Percentiles rank a stretch among this genome's conserved stretches.
These are phyloP conservation scores for Fraxinus albicans DNA, from an alignment of 305 asterid species.

Conservation along the genomic window DNA sequence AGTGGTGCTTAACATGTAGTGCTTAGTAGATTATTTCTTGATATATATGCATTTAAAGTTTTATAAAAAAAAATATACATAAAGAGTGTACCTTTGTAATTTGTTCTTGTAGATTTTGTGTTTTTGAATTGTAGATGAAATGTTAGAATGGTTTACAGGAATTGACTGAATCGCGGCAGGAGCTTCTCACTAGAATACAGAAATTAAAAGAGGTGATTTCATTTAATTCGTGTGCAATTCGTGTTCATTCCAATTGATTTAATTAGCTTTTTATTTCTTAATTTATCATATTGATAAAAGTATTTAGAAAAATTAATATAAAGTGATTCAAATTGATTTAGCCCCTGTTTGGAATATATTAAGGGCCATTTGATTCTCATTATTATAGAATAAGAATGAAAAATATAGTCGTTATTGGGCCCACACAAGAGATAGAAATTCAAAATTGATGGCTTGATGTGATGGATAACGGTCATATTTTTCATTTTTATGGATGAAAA, in stretches of 20 bases:
- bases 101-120: background rate
- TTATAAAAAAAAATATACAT: background rate
- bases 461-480: no score
- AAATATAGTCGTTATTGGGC: no score
- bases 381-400: no score
- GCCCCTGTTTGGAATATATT: no score
- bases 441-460: no score
- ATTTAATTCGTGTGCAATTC: background rate
- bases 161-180: constrained; percentile 78
- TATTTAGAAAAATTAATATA: background rate
- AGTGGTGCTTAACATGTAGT: background rate
- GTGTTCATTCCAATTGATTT: background rate
- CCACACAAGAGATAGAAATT: no score
- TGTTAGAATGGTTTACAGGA: constrained; percentile 43
- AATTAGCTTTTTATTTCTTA: background rate
- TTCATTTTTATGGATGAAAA: no score
- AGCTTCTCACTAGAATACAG: constrained; percentile 69
- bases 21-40: background rate
- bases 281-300: background rate
- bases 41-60: background rate
- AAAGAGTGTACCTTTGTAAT: background rate
- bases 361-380: no score
- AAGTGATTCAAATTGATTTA: no score
- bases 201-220: constrained; percentile 71
- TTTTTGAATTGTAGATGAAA: background rate